These are phyloP conservation scores for Ophiostoma triangulosporum DNA, from an alignment of 2,329 filamentous ascomycete species.

Conservation along the genomic window DNA sequence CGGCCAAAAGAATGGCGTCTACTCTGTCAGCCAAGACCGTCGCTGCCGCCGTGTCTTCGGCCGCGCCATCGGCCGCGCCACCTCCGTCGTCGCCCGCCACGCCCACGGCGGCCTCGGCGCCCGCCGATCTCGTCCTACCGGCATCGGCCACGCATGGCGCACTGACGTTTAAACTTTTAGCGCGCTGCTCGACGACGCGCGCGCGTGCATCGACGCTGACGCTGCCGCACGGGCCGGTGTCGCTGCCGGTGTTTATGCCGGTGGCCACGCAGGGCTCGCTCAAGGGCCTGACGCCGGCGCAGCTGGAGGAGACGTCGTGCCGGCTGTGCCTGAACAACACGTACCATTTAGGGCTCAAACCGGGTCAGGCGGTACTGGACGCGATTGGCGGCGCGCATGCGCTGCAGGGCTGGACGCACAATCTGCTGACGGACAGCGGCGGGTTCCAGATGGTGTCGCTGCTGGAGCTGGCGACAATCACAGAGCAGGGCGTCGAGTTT, in stretches of 20 bases:
- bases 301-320: conserved; percentile 80
- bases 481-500: conserved; percentile 90
- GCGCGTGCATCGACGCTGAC: conserved; percentile 78
- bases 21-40: conserved; percentile 3
- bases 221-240: conserved; percentile 82
- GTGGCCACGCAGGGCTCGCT: conserved; percentile 93
- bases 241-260: conserved; percentile 94
- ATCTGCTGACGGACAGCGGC: conserved; percentile 76
- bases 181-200: conserved; percentile 57
- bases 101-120: not conserved
- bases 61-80: not conserved
- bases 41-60: not conserved
- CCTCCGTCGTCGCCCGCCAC: not conserved
- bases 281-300: conserved; percentile 85
- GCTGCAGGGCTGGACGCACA: conserved; percentile 88
- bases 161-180: conserved; percentile 20
- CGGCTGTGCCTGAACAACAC: conserved; percentile 94
- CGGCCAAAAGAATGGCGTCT: conserved; percentile 17
- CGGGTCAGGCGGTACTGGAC: conserved; percentile 79
- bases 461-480: conserved; percentile 82
- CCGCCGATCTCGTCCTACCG: not conserved
- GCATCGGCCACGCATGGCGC: conserved; percentile 18
- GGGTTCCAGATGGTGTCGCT: conserved; percentile 98
- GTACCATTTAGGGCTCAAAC: conserved; percentile 90
- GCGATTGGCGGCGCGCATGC: conserved; percentile 85